Evolutionary conservation across 2,329 filamentous ascomycete species (phyloP), one percentile per base, ranked within the genome.

Genomic region (Cercospora janseana): DNA sequence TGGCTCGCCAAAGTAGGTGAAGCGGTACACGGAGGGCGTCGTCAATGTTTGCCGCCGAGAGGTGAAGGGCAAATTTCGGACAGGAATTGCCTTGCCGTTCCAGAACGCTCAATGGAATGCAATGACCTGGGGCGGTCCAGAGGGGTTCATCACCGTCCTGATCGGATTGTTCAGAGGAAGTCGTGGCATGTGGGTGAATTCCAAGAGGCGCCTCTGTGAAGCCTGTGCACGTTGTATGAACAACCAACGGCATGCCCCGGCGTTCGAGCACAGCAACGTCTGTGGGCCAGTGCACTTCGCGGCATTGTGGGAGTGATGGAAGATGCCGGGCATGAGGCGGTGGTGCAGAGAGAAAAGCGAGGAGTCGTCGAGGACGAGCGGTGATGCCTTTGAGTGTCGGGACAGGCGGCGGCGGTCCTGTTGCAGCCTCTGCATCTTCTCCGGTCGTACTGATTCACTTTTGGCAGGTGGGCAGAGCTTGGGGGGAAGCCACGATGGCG

Each of bases 41-140:
- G 32, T 37, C 18, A 21, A 35, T 35, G 29, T 28, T 23, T 46
- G 29, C 31, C 29, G 13, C 18, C 20, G 26, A n/a, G 31, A 15
- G 32, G 32, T 37, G 29, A n/a, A 26, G 10, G 31, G 21, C 38
- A 49, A 43, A 42, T 49, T 35, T 52, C 34, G 32, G 29, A n/a
- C 23, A 49, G 45, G 50, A 48, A 53, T 49, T 53, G 28, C 43
- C 31, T 21, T 24, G 38, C 44, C 18, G 6, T 27, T 35, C 38
- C 37, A 29, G 35, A 41, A 28, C 23, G 26, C 37, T 20, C 13
- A 28, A 23, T 34, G 46, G 46, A 49, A 49, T 49, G 46, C 37
- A 41, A 43, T 13, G 21, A 21, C 20, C 21, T 35, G 35, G 27
- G 46, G 21, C 31, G 24, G 21, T 23, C 26, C 24, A 23, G 24